Percentiles rank a stretch among this genome's conserved stretches.
Evolutionary conservation across 331 rosid genomes (phyloP).

Genomic region (Rosa hybrid): DNA sequence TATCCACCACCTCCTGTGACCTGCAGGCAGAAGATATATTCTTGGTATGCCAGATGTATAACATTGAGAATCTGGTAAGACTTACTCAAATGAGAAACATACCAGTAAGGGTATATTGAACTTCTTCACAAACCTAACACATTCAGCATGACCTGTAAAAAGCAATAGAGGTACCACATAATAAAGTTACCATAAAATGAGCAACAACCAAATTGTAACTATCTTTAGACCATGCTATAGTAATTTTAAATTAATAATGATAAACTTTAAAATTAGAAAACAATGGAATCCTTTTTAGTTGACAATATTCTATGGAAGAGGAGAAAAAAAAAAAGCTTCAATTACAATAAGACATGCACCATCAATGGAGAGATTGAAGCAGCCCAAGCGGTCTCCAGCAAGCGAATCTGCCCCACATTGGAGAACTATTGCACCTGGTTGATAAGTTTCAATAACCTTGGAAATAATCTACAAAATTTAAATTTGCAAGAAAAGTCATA

Average conservation of each 20-base stretch:
- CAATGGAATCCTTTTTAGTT: background rate
- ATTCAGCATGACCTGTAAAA: slow-evolving; percentile 86
- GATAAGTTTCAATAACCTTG: slow-evolving; percentile 95
- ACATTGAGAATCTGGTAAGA: slow-evolving; percentile 1
- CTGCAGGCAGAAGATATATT: slow-evolving; percentile 41
- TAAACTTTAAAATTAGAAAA: background rate
- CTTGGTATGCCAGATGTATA: slow-evolving; percentile 20
- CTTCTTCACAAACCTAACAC: slow-evolving; percentile 92
- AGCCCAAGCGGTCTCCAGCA: slow-evolving; percentile 99
- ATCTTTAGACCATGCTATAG: slow-evolving; percentile 3
- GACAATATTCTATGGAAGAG: background rate
- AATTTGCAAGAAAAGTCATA: slow-evolving; percentile 22
- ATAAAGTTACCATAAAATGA: slow-evolving; percentile 15
- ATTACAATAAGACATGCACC: slow-evolving; percentile 72
- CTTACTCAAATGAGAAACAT: slow-evolving; percentile 20
- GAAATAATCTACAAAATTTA: slow-evolving; percentile 69
- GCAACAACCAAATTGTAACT: background rate
- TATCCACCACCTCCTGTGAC: slow-evolving; percentile 99
- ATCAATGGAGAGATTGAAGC: slow-evolving; percentile 99
- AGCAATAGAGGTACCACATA: slow-evolving; percentile 25
- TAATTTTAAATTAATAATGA: background rate
- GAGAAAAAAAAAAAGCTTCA: slow-evolving; percentile 16
- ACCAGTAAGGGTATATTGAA: slow-evolving; percentile 96
- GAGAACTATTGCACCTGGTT: slow-evolving; percentile 91
- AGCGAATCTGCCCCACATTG: slow-evolving; percentile 99